Conservation (phyloP, 2,329 filamentous ascomycete genomes). For the Blastomyces parvus region DNA sequence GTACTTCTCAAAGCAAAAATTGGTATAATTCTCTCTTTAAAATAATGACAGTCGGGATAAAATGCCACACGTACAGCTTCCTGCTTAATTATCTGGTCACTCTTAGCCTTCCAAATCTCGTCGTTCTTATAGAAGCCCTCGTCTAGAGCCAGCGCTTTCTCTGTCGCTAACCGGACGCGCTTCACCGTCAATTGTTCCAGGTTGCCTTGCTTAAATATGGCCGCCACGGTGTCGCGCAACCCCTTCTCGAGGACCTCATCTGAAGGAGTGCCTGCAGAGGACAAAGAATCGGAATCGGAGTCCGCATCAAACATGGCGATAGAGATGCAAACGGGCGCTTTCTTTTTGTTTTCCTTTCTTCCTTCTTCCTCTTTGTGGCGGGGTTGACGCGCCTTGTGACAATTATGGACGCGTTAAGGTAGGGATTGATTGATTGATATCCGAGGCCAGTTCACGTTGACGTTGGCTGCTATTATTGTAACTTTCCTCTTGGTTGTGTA, state of each 20-base stretch:
- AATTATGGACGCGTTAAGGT: neutral
- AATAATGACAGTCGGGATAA: neutral
- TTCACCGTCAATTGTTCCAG: constrained; percentile 49
- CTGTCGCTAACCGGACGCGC: constrained; percentile 44
- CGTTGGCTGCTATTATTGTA: neutral
- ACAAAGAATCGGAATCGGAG: constrained; percentile 20
- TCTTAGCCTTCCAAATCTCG: constrained; percentile 45
- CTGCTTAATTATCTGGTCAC: constrained; percentile 45
- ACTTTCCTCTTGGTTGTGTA: neutral
- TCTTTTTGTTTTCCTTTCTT: neutral
- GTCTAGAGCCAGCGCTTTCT: constrained; percentile 43
- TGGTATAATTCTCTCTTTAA: neutral
- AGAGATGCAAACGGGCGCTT: neutral
- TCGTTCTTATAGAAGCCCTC: constrained; percentile 48
- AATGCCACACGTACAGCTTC: constrained; percentile 38
- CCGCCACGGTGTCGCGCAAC: constrained; percentile 31
- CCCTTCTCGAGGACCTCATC: constrained; percentile 29
- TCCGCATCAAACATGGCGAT: constrained; percentile 25
- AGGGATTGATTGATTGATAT: neutral
- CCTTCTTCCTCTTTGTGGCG: neutral
- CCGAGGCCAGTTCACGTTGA: neutral
- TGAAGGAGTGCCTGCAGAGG: constrained; percentile 20
- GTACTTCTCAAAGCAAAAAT: neutral
- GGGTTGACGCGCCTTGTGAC: neutral
- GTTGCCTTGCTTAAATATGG: constrained; percentile 31